phyloP scores from a whole-genome alignment of 768 basidiomycete genomes.

The Suillus paluster region DNA sequence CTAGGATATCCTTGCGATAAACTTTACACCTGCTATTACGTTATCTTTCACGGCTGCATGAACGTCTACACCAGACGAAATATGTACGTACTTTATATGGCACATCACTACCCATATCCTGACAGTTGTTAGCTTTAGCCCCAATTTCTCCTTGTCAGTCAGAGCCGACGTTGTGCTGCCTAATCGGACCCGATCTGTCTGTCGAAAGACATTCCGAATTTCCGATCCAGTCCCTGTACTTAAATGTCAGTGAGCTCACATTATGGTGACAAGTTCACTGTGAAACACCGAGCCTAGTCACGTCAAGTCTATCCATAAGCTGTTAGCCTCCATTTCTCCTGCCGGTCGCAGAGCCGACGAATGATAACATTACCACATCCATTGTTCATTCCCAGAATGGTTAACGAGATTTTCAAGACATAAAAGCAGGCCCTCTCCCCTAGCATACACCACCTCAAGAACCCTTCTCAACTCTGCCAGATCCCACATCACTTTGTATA shows the following conservation, averaged over 20 bases:
- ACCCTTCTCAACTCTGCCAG: background rate
- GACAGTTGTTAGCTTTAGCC: too few relatives aligned
- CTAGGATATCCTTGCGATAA: too few relatives aligned
- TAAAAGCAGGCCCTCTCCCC: background rate
- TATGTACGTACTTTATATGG: too few relatives aligned
- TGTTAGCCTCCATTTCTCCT: constrained; percentile 1
- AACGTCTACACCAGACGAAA: too few relatives aligned
- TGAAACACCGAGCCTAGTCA: background rate
- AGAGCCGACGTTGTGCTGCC: background rate
- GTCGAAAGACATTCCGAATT: too few relatives aligned
- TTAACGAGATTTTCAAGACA: background rate
- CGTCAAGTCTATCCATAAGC: background rate
- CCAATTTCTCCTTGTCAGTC: too few relatives aligned
- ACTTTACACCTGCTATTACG: too few relatives aligned
- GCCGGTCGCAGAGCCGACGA: background rate
- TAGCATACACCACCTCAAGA: background rate
- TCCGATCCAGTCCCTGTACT: too few relatives aligned
- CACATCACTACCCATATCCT: too few relatives aligned
- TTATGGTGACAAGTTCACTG: background rate
- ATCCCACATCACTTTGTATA: background rate
- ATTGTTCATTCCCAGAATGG: background rate
- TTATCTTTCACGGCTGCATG: too few relatives aligned
- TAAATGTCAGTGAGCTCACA: background rate
- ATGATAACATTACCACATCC: background rate
- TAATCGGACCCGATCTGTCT: background rate